phyloP scores from a whole-genome alignment of 306 rosid species.

The Quercus berberidifolia region DNA sequence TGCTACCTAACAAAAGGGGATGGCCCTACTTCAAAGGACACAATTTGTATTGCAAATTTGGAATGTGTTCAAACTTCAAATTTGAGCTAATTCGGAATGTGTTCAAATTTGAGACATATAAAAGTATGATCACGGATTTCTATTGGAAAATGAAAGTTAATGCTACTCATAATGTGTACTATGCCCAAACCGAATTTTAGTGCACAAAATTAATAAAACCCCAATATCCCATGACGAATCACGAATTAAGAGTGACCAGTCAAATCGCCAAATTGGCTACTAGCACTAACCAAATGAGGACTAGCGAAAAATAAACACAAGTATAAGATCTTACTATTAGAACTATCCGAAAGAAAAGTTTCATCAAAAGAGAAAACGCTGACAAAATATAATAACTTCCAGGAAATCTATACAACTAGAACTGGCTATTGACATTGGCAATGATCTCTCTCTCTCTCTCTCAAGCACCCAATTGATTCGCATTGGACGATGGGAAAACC shows the following conservation, averaged over 20 bases:
- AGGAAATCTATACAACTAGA: conserved; percentile 2
- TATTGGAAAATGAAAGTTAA: too few relatives aligned
- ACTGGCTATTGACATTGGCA: background rate
- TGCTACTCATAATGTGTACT: too few relatives aligned
- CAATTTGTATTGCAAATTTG: too few relatives aligned
- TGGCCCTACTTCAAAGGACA: too few relatives aligned
- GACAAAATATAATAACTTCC: conserved; percentile 1
- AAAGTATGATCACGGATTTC: too few relatives aligned
- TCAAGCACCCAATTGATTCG: conserved; percentile 19
- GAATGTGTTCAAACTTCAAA: too few relatives aligned
- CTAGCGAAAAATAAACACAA: background rate
- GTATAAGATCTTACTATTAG: background rate
- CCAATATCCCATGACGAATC: background rate
- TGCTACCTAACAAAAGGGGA: too few relatives aligned
- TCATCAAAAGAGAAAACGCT: background rate
- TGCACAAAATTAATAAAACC: background rate
- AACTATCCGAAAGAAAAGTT: background rate
- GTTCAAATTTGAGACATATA: too few relatives aligned
- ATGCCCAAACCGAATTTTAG: background rate
- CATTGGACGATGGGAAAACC: conserved; percentile 47
- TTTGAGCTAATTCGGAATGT: too few relatives aligned
- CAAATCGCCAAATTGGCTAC: background rate
- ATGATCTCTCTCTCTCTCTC: background rate
- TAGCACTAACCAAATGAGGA: too few relatives aligned
- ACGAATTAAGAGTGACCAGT: background rate